phyloP scores from a whole-genome alignment of 768 basidiomycete genomes.

The Mycena galericulata region DNA sequence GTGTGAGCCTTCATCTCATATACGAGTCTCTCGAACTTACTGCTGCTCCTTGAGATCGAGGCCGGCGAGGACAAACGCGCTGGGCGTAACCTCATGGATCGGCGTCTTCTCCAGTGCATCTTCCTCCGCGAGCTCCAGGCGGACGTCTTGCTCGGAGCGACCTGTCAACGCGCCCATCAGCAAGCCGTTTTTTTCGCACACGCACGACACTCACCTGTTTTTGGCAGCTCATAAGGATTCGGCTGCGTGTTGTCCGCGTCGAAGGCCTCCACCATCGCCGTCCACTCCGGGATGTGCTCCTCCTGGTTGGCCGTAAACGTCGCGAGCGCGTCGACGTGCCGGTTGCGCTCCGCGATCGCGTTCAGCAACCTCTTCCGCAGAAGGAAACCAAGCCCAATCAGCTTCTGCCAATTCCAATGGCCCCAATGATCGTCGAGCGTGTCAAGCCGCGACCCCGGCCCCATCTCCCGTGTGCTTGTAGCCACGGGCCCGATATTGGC shows the following conservation, averaged over 20 bases:
- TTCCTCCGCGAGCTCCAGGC: conserved; percentile 28
- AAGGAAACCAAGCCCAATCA: conserved; percentile 39
- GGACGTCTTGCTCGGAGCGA: conserved; percentile 23
- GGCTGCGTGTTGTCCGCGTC: conserved; percentile 1
- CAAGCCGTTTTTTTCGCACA: background rate
- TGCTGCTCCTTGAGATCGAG: conserved; percentile 39
- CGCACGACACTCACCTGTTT: background rate
- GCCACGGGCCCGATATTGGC: conserved; percentile 42
- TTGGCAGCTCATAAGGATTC: conserved; percentile 6
- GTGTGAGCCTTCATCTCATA: background rate
- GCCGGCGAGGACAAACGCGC: conserved; percentile 29
- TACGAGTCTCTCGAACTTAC: conserved; percentile 26
- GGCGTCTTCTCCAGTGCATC: conserved; percentile 23
- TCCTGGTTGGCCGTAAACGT: background rate
- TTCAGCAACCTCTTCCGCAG: conserved; percentile 8
- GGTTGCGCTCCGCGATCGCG: conserved; percentile 5
- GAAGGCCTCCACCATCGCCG: conserved; percentile 16
- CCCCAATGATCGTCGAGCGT: conserved; percentile 51
- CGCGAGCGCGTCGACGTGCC: background rate
- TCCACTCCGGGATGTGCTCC: conserved; percentile 1
- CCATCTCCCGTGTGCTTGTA: conserved; percentile 47
- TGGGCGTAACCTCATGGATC: conserved; percentile 35
- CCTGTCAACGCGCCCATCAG: background rate
- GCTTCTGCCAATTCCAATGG: conserved; percentile 51
- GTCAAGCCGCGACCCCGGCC: conserved; percentile 41